phyloP scores from a whole-genome alignment of 176 grass and related monocot genomes.

The Oryza brachyantha region DNA sequence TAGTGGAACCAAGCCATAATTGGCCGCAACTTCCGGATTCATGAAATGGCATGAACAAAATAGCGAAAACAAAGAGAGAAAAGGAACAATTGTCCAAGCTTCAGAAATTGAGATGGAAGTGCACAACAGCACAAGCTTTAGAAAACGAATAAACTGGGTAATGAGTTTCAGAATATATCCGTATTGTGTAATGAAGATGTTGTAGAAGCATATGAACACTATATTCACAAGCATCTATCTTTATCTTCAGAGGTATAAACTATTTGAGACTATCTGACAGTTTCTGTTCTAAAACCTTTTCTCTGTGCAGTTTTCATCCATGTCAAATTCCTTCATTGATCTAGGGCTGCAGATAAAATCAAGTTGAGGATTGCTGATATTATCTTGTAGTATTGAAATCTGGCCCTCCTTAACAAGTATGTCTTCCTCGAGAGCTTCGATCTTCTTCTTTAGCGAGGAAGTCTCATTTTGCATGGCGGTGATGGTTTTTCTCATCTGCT shows the following conservation, averaged over 20 bases:
- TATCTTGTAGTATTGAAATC: constrained; percentile 62
- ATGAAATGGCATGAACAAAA: not conserved
- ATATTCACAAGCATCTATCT: constrained; percentile 25
- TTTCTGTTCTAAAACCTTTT: not conserved
- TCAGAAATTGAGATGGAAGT: not conserved
- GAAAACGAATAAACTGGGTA: constrained; percentile 10
- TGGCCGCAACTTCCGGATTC: not conserved
- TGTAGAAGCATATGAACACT: constrained; percentile 30
- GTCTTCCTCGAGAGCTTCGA: constrained; percentile 53
- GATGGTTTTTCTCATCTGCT: constrained; percentile 39
- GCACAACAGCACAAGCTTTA: constrained; percentile 24
- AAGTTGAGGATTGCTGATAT: constrained; percentile 39
- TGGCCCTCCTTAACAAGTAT: constrained; percentile 62
- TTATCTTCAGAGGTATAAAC: not conserved
- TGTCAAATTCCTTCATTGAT: constrained; percentile 43
- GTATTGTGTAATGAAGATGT: not conserved
- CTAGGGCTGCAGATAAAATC: constrained; percentile 42
- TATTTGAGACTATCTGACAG: not conserved
- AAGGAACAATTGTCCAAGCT: not conserved
- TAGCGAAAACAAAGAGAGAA: not conserved
- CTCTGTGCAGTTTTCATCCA: constrained; percentile 27
- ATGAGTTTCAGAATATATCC: not conserved
- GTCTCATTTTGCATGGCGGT: constrained; percentile 44
- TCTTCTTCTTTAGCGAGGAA: constrained; percentile 47
- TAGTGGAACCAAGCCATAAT: no score